A percentile compares a stretch with the other conserved stretches of the same genome.
phyloP scores from a whole-genome alignment of 2,329 filamentous ascomycete genomes.

The Ilyonectria destructans region DNA sequence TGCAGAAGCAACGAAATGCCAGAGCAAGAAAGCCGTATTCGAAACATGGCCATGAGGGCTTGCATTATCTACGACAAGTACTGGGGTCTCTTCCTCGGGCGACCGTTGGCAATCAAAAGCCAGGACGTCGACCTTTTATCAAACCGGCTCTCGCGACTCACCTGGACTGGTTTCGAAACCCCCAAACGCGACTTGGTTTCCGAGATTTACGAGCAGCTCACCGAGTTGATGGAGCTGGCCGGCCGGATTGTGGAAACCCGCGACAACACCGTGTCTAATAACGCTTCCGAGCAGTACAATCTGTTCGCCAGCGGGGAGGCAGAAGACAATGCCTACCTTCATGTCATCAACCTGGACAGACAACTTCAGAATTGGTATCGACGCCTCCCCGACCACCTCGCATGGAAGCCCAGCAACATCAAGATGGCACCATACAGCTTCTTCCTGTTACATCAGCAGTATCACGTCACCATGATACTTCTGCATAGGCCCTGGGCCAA shows the following conservation, averaged over 20 bases:
- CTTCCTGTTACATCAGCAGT: slow-evolving; percentile 71
- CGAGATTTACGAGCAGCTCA: slow-evolving; percentile 67
- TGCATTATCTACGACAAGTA: slow-evolving; percentile 70
- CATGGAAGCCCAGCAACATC: slow-evolving; percentile 67
- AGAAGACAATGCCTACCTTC: slow-evolving; percentile 65
- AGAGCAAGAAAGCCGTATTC: slow-evolving; percentile 63
- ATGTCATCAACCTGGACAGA: slow-evolving; percentile 67
- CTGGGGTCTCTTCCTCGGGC: slow-evolving; percentile 70
- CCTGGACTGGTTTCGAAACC: slow-evolving; percentile 50
- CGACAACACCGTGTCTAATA: slow-evolving; percentile 55
- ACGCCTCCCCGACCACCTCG: slow-evolving; percentile 64
- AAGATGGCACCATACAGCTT: slow-evolving; percentile 66
- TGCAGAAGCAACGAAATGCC: slow-evolving; percentile 59
- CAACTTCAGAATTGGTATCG: slow-evolving; percentile 71
- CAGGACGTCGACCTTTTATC: slow-evolving; percentile 66
- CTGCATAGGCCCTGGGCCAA: slow-evolving; percentile 69
- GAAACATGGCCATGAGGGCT: slow-evolving; percentile 67
- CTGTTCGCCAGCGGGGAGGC: slow-evolving; percentile 50
- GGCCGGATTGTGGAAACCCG: slow-evolving; percentile 66
- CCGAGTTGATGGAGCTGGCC: slow-evolving; percentile 71
- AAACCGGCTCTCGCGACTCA: slow-evolving; percentile 62
- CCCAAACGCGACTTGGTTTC: slow-evolving; percentile 37
- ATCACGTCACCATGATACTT: slow-evolving; percentile 68
- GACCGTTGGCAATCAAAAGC: slow-evolving; percentile 69
- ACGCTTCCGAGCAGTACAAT: slow-evolving; percentile 51